Percentiles rank a stretch among this genome's conserved stretches.
Conservation (phyloP, 1,284 basidiomycete species). For the Ceratobasidium sp. region DNA sequence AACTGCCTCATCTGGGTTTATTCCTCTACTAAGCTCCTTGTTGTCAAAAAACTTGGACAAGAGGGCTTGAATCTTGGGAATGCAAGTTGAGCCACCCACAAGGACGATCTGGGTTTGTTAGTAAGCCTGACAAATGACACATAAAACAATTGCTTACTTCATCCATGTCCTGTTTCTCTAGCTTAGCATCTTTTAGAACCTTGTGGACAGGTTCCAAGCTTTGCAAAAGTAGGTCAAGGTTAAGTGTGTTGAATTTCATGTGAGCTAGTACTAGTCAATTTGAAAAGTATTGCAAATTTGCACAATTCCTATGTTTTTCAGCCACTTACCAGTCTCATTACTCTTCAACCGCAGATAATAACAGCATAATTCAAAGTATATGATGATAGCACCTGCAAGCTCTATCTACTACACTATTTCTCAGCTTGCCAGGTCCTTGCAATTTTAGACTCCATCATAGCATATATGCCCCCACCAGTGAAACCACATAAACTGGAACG, state of each 20-base stretch:
- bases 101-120: conserved; percentile 67
- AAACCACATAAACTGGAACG: no score
- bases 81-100: conserved; percentile 72
- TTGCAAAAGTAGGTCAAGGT: conserved; percentile 73
- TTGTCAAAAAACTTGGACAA: conserved; percentile 69
- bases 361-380: no score
- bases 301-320: no score
- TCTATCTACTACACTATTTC: no score
- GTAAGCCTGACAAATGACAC: conserved; percentile 60
- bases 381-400: no score
- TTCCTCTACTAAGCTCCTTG: conserved; percentile 67
- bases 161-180: conserved; percentile 73
- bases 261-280: conserved; percentile 60
- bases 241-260: conserved; percentile 73
- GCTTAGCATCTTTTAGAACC: conserved; percentile 71
- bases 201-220: conserved; percentile 75
- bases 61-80: conserved; percentile 72
- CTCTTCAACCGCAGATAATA: no score
- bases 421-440: no score
- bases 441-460: no score
- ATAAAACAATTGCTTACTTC: conserved; percentile 60
- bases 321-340: no score
- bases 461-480: no score
- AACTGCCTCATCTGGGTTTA: conserved; percentile 99
- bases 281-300: no score